Percentiles rank a stretch among this genome's conserved stretches.
Evolutionary conservation across 257 asterid species (phyloP).

Genomic region (Handroanthus guayacan): DNA sequence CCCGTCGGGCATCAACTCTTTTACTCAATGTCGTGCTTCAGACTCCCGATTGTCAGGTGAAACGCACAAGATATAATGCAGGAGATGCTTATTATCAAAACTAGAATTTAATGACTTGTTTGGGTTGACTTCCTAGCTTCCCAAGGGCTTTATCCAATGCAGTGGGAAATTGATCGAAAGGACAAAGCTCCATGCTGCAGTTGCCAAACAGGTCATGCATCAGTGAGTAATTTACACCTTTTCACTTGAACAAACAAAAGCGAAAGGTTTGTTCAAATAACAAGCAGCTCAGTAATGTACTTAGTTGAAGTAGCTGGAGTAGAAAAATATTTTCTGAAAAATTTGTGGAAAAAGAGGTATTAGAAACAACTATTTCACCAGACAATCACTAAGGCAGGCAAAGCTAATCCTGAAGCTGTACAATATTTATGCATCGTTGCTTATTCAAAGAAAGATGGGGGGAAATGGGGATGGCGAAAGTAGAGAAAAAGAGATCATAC

Average conservation of each 20-base stretch:
- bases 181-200: slow-evolving; percentile 85
- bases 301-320: not conserved
- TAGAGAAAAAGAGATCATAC: slow-evolving; percentile 47
- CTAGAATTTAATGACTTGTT: slow-evolving; percentile 84
- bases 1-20: not conserved
- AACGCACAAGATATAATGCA: not conserved
- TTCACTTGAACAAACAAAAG: not conserved
- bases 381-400: not conserved
- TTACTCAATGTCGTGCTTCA: not conserved
- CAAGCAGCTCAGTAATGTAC: not conserved
- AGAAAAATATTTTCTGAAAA: not conserved
- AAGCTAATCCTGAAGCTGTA: not conserved
- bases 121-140: slow-evolving; percentile 88
- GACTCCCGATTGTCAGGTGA: not conserved
- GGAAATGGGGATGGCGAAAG: not conserved
- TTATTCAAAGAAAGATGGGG: not conserved
- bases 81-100: not conserved
- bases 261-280: not conserved
- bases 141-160: slow-evolving; percentile 91
- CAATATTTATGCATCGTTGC: not conserved
- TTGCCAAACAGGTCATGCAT: not conserved
- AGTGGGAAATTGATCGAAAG: slow-evolving; percentile 63
- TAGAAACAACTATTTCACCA: not conserved
- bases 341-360: not conserved
- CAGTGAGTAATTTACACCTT: slow-evolving; percentile 2